Evolutionary conservation across 345 rosid species (phyloP).

Genomic region (Eutrema japonicum): DNA sequence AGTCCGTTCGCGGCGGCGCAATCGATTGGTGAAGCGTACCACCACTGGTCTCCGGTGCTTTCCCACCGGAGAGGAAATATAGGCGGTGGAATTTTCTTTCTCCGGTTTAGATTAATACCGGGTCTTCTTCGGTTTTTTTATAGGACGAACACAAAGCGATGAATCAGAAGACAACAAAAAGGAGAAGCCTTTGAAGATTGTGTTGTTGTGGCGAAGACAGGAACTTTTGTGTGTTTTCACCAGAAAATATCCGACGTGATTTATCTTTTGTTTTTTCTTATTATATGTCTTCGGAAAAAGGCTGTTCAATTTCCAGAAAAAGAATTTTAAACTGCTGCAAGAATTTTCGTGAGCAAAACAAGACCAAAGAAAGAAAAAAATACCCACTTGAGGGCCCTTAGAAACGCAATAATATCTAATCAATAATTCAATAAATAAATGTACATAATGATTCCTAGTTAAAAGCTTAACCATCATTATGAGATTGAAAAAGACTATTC

Average conservation of each 20-base stretch:
- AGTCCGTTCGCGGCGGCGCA: slow-evolving; percentile 97
- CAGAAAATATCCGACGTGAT: slow-evolving; percentile 20
- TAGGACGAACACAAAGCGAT: slow-evolving; percentile 30
- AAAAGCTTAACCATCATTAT: slow-evolving; percentile 33
- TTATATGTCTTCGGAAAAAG: slow-evolving; percentile 9
- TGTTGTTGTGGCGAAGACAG: slow-evolving; percentile 31
- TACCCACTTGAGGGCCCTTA: slow-evolving; percentile 33
- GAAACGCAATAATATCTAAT: neutral
- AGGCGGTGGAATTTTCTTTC: slow-evolving; percentile 60
- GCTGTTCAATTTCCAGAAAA: slow-evolving; percentile 15
- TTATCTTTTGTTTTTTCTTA: neutral
- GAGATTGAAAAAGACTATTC: slow-evolving; percentile 29
- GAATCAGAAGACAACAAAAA: slow-evolving; percentile 38
- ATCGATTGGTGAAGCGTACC: slow-evolving; percentile 96
- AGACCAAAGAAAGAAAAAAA: neutral
- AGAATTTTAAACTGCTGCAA: neutral
- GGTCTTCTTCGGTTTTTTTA: neutral
- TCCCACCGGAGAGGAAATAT: slow-evolving; percentile 97
- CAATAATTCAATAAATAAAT: slow-evolving; percentile 37
- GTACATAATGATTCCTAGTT: slow-evolving; percentile 31
- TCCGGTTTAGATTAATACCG: slow-evolving; percentile 18
- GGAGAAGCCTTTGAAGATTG: slow-evolving; percentile 38
- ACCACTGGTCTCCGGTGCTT: slow-evolving; percentile 99
- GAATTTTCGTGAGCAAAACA: neutral
- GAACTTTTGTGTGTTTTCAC: slow-evolving; percentile 26